These are phyloP conservation scores for Tricharina praecox DNA, from an alignment of 495 filamentous ascomycete species.

Conservation along the genomic window DNA sequence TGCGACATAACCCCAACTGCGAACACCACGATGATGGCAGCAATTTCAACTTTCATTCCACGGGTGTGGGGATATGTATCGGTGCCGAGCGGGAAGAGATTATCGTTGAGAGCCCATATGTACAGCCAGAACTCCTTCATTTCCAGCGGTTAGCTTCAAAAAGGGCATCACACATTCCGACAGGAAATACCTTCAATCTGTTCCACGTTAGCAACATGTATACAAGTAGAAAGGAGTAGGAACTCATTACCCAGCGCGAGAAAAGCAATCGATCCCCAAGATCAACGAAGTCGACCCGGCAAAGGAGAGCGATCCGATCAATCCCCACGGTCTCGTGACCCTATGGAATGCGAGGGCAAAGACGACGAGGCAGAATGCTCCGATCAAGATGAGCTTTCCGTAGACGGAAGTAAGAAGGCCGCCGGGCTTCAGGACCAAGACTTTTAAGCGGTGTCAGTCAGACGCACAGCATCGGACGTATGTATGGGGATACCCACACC, in stretches of 20 bases:
- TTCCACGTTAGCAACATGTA: too few relatives aligned
- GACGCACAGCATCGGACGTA: not conserved
- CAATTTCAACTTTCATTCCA: conserved; percentile 72
- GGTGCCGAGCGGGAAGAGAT: conserved; percentile 59
- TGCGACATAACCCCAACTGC: conserved; percentile 67
- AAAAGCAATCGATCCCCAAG: conserved; percentile 83
- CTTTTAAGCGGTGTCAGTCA: conserved; percentile 9
- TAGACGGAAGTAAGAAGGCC: conserved; percentile 47
- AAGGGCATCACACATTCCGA: too few relatives aligned
- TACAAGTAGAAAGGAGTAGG: too few relatives aligned
- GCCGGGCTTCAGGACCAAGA: conserved; percentile 59
- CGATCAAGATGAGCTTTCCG: conserved; percentile 59
- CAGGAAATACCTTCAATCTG: too few relatives aligned
- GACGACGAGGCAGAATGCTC: conserved; percentile 44
- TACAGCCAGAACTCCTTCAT: conserved; percentile 95
- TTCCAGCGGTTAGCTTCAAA: too few relatives aligned
- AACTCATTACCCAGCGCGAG: conserved; percentile 64
- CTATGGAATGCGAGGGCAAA: conserved; percentile 65
- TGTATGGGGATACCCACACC: conserved; percentile 31
- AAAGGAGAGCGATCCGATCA: conserved; percentile 63
- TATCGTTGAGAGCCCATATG: conserved; percentile 69
- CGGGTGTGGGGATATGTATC: conserved; percentile 72
- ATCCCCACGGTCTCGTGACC: conserved; percentile 56
- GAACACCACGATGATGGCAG: conserved; percentile 55
- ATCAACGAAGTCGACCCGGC: conserved; percentile 61